A percentile compares a stretch with the other conserved stretches of the same genome.
These are phyloP conservation scores for Rhododendron ferrugineum DNA, from an alignment of 148 eudicot species.

Conservation along the genomic window DNA sequence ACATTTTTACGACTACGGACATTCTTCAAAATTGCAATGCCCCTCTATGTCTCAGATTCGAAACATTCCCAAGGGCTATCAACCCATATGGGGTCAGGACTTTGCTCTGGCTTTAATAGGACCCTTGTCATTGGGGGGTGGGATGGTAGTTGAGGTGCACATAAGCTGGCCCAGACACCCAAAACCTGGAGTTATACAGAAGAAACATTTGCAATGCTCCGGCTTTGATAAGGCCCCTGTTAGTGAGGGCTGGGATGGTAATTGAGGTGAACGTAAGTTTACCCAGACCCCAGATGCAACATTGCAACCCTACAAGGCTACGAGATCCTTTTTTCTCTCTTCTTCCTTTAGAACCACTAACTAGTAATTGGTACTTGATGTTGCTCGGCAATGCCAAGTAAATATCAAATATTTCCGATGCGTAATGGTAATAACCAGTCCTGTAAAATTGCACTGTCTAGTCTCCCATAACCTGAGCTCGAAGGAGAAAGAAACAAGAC, in stretches of 20 bases:
- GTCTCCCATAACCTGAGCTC: neutral
- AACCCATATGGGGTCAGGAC: neutral
- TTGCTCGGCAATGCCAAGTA: neutral
- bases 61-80: neutral
- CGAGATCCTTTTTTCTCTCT: too few species aligned
- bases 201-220: too few species aligned
- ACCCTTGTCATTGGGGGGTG: neutral
- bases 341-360: too few species aligned
- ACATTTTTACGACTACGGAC: neutral
- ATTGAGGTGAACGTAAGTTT: too few species aligned
- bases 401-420: neutral
- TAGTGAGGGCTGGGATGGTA: too few species aligned
- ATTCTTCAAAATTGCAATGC: neutral
- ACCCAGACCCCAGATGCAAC: too few species aligned
- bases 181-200: too few species aligned
- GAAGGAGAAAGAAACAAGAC: neutral
- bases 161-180: too few species aligned
- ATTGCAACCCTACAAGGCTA: too few species aligned
- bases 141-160: too few species aligned
- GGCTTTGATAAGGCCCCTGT: too few species aligned
- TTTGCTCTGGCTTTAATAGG: neutral
- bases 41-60: neutral
- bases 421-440: neutral
- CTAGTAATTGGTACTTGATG: neutral
- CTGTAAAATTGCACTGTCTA: neutral